These are phyloP conservation scores for Colletotrichum tropicale DNA, from an alignment of 2,329 filamentous ascomycete species.

Conservation along the genomic window DNA sequence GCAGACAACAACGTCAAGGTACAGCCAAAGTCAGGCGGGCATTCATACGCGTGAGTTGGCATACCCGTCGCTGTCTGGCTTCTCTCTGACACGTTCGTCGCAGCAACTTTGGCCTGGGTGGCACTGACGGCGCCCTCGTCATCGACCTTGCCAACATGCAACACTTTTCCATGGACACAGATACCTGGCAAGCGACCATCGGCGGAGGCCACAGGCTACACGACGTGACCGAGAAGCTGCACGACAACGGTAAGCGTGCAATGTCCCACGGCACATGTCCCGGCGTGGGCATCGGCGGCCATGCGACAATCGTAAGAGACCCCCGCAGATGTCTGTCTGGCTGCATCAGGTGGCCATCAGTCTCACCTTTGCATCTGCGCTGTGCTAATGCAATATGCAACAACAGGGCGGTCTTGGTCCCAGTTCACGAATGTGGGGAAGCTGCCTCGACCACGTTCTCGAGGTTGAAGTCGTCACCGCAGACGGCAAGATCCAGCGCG, in stretches of 20 bases:
- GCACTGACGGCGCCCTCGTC: slow-evolving; percentile 53
- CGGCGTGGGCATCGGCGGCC: slow-evolving; percentile 62
- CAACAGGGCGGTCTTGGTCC: slow-evolving; percentile 60
- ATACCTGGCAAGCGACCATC: slow-evolving; percentile 58
- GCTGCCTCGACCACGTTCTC: slow-evolving; percentile 58
- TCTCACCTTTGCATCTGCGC: background rate
- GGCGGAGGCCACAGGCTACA: slow-evolving; percentile 58
- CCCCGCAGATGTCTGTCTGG: background rate
- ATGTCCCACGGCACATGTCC: slow-evolving; percentile 66
- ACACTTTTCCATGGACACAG: slow-evolving; percentile 55
- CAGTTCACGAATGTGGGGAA: slow-evolving; percentile 65
- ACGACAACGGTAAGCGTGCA: slow-evolving; percentile 57
- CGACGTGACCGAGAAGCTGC: slow-evolving; percentile 54
- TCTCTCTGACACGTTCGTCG: background rate
- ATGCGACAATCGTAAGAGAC: slow-evolving; percentile 56
- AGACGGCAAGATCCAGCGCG: slow-evolving; percentile 54
- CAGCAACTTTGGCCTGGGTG: slow-evolving; percentile 51
- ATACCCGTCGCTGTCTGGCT: background rate
- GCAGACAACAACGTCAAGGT: slow-evolving; percentile 53
- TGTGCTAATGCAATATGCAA: background rate
- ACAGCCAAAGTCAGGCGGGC: slow-evolving; percentile 67
- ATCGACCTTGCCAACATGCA: slow-evolving; percentile 61
- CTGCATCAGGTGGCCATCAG: background rate
- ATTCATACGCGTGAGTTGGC: slow-evolving; percentile 61
- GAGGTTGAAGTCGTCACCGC: slow-evolving; percentile 62